Evolutionary conservation across 2,329 filamentous ascomycete genomes (phyloP).

Genomic region (Bipolaris bicolor): DNA sequence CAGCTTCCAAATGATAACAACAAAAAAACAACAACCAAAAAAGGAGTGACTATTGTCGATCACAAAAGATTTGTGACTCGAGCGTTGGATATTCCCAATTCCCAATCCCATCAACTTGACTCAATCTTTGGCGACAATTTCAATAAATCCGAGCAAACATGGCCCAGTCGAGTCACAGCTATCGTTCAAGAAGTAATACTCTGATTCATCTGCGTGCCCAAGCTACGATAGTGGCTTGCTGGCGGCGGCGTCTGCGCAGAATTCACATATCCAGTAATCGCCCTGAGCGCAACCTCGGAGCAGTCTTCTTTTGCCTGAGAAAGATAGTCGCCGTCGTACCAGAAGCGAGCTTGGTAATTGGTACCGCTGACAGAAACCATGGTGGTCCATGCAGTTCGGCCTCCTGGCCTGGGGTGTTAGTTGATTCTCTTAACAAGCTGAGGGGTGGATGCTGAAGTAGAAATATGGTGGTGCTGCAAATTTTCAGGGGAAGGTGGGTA

Average conservation of each 20-base stretch:
- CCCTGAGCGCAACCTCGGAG: slow-evolving; percentile 41
- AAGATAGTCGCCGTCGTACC: slow-evolving; percentile 45
- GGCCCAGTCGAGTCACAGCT: background rate
- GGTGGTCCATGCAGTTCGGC: slow-evolving; percentile 48
- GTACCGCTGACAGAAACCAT: slow-evolving; percentile 35
- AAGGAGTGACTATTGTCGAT: background rate
- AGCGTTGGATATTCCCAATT: no score
- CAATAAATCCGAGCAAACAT: no score
- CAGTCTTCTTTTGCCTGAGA: slow-evolving; percentile 47
- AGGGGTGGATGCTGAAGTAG: background rate
- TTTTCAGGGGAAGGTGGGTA: background rate
- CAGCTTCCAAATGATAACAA: no score
- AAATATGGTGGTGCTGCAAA: background rate
- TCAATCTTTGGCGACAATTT: no score
- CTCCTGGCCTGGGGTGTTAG: slow-evolving; percentile 31
- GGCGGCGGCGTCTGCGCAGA: slow-evolving; percentile 28
- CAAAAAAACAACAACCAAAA: background rate
- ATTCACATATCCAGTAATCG: slow-evolving; percentile 30
- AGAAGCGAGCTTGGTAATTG: slow-evolving; percentile 43
- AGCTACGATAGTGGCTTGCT: slow-evolving; percentile 29
- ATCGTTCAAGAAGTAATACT: slow-evolving; percentile 2
- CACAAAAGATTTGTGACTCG: background rate
- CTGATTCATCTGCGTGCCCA: slow-evolving; percentile 9
- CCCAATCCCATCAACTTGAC: no score
- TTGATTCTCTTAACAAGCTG: background rate